Conservation (phyloP, 208 protist species). For the Trypanosoma scelopori region DNA sequence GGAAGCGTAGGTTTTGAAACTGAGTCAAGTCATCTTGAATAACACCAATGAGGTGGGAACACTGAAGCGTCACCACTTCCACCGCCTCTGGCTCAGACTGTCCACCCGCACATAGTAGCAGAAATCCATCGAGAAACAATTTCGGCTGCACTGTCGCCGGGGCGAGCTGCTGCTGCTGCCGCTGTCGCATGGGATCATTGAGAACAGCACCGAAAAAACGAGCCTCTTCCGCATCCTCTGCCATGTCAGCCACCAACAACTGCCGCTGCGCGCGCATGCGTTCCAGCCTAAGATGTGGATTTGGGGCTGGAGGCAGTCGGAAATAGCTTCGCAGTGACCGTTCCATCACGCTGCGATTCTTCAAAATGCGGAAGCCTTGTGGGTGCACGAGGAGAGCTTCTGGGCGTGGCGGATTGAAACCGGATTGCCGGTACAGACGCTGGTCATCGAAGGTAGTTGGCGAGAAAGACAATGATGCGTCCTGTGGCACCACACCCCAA, state of each 20-base stretch:
- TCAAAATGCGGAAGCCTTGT: constrained; percentile 85
- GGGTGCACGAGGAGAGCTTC: constrained; percentile 63
- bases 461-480: background rate
- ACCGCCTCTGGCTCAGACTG: constrained; percentile 70
- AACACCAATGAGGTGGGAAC: constrained; percentile 55
- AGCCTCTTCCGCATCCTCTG: constrained; percentile 38
- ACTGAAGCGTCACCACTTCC: constrained; percentile 66
- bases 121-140: constrained; percentile 78
- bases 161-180: background rate
- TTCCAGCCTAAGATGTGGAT: constrained; percentile 37
- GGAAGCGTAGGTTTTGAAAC: constrained; percentile 64
- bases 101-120: constrained; percentile 65
- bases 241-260: constrained; percentile 43
- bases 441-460: background rate
- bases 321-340: constrained; percentile 86
- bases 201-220: constrained; percentile 31
- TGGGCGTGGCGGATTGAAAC: constrained; percentile 7
- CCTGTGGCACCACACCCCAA: constrained; percentile 9
- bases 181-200: constrained; percentile 1
- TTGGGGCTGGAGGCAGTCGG: constrained; percentile 76
- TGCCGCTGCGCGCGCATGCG: constrained; percentile 20
- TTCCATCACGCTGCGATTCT: constrained; percentile 68
- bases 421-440: constrained; percentile 20
- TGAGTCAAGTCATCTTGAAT: constrained; percentile 73
- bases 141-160: constrained; percentile 14